Evolutionary conservation across 1,284 basidiomycete species (phyloP).

Genomic region (Mrakiaceae sp.): DNA sequence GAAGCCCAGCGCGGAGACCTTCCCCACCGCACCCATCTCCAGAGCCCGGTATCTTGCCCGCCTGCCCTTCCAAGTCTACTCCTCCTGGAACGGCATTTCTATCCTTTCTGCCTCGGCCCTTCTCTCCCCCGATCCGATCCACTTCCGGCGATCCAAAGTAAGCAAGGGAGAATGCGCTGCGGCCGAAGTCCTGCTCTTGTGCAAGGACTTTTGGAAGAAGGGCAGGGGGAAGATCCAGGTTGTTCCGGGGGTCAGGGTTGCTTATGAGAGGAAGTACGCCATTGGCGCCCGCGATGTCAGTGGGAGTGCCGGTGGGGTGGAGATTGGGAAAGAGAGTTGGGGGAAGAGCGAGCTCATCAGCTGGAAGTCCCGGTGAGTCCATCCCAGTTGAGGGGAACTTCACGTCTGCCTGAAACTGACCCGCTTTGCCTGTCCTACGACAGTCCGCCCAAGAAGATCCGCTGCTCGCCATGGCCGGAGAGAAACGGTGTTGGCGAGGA

Average conservation of each 20-base stretch:
- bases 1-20: slow-evolving; percentile 30
- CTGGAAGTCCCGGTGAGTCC: neutral
- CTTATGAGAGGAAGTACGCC: slow-evolving; percentile 31
- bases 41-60: slow-evolving; percentile 22
- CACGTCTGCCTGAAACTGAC: neutral
- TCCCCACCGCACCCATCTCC: slow-evolving; percentile 26
- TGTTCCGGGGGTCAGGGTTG: slow-evolving; percentile 35
- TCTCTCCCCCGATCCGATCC: slow-evolving; percentile 16
- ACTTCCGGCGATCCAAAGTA: slow-evolving; percentile 28
- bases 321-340: neutral
- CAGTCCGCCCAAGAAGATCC: slow-evolving; percentile 31
- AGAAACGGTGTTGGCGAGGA: slow-evolving; percentile 24
- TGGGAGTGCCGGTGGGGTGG: neutral
- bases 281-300: slow-evolving; percentile 13
- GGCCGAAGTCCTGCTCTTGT: slow-evolving; percentile 32
- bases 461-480: slow-evolving; percentile 37
- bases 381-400: neutral
- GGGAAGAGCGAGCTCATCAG: neutral
- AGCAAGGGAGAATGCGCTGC: slow-evolving; percentile 30
- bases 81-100: slow-evolving; percentile 31
- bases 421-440: neutral
- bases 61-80: slow-evolving; percentile 33
- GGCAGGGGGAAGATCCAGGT: slow-evolving; percentile 30
- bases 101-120: neutral
- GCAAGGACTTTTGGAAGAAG: slow-evolving; percentile 32